Evolutionary conservation across 139 green algal species (phyloP), one percentile per base, ranked within the genome.

Genomic region (Tetratostichococcus sp.): DNA sequence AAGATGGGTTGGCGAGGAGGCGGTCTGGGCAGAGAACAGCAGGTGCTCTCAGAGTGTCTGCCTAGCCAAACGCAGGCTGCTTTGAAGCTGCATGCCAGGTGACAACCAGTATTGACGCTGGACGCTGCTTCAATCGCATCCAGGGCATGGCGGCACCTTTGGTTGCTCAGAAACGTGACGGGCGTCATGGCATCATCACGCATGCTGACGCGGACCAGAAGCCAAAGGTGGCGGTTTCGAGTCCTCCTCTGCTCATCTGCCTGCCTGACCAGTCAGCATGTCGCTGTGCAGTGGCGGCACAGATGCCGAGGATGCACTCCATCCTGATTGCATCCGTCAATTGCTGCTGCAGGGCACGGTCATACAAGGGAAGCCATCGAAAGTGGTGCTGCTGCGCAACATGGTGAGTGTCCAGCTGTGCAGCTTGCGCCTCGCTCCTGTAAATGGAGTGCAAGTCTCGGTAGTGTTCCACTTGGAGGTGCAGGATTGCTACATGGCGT

Each of bases 1-100:
- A 97, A 97, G 83, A 98, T 97, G 94, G 95, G 95, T 2, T 98
- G 95, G 95, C 89, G 89, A 32, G 91, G 95, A 73, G 94, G 94
- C 58, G 89, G 91, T 1, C 81, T 94, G 73, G 93, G 93, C 2
- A 90, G 85, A 71, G 74, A 80, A 50, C 78, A 73, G 43, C 74
- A 70, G 72, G 34, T 73, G 34, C 30, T 4, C 33, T 28, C 19
- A 62, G 80, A 80, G 79, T 1, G 66, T 76, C 0, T 43, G 79
- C 58, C 26, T 74, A 25, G 43, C 39, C n/a, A n/a, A n/a, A n/a
- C n/a, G n/a, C n/a, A n/a, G n/a, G n/a, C n/a, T n/a, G n/a, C n/a
- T n/a, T n/a, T n/a, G n/a, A n/a, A n/a, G n/a, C n/a, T n/a, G n/a
- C n/a, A n/a, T n/a, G n/a, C n/a, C n/a, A n/a, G n/a, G n/a, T n/a